Percentiles rank a stretch among this genome's conserved stretches.
Conservation (phyloP, 2,329 filamentous ascomycete genomes). For the Apiospora hydei region DNA sequence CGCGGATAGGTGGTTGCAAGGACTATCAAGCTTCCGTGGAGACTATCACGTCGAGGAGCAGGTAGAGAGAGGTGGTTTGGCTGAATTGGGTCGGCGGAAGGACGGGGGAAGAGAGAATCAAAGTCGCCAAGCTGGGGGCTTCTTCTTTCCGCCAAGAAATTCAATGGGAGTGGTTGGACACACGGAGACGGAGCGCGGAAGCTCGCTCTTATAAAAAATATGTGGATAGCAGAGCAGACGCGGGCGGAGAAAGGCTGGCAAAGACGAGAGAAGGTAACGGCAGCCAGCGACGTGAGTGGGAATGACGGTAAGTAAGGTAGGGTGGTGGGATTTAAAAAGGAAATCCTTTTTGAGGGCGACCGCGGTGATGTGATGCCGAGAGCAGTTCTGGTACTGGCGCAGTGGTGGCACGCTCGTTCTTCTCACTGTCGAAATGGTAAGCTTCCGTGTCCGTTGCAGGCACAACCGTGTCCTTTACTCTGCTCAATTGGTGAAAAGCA, state of each 20-base stretch:
- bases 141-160: conserved; percentile 8
- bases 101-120: background rate
- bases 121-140: background rate
- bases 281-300: conserved; percentile 20
- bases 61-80: background rate
- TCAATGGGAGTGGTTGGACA: background rate
- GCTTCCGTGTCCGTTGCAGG: conserved; percentile 2
- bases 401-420: background rate
- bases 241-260: conserved; percentile 2
- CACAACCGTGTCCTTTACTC: conserved; percentile 21
- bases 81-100: background rate
- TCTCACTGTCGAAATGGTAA: background rate
- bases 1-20: background rate
- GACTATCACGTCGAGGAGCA: background rate
- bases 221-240: conserved; percentile 4
- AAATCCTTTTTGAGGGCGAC: background rate
- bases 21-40: conserved; percentile 3
- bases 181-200: background rate
- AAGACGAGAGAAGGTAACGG: conserved; percentile 20
- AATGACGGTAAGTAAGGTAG: conserved; percentile 8
- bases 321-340: conserved; percentile 1
- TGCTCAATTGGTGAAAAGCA: background rate
- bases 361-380: conserved; percentile 18
- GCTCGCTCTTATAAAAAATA: background rate
- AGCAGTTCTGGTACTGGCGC: background rate